Conservation (phyloP, 352 stramenopile species). For the Discostella stelligera region DNA sequence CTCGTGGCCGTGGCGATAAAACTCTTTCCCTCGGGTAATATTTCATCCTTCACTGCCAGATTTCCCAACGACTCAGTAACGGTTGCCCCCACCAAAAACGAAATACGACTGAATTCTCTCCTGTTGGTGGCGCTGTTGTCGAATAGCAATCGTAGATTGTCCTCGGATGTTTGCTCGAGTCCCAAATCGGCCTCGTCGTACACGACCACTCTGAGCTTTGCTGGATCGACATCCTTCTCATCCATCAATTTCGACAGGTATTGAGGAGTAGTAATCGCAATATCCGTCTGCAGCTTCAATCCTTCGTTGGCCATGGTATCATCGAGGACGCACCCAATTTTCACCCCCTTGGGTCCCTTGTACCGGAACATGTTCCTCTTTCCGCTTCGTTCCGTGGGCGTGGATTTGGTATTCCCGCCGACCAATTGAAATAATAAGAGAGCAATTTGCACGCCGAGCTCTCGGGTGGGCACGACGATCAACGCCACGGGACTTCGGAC, state of each 20-base stretch:
- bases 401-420: conserved; percentile 67
- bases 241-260: conserved; percentile 72
- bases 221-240: conserved; percentile 71
- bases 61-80: conserved; percentile 77
- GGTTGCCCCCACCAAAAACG: conserved; percentile 74
- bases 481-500: conserved; percentile 72
- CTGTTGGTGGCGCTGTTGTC: conserved; percentile 45
- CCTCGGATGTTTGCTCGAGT: conserved; percentile 65
- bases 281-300: conserved; percentile 81
- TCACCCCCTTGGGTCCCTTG: conserved; percentile 77
- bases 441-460: conserved; percentile 76
- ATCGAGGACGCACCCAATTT: conserved; percentile 80
- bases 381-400: conserved; percentile 30
- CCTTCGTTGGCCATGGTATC: conserved; percentile 71
- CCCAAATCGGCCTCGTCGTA: conserved; percentile 81
- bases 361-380: conserved; percentile 78
- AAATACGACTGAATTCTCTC: conserved; percentile 70
- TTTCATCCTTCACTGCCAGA: conserved; percentile 64
- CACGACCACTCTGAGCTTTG: conserved; percentile 67
- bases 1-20: conserved; percentile 79
- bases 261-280: conserved; percentile 75
- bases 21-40: conserved; percentile 73
- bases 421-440: conserved; percentile 71
- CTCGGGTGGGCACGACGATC: conserved; percentile 74
- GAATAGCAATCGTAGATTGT: conserved; percentile 68